Conservation (phyloP, 2,329 filamentous ascomycete genomes). For the Fusarium pseudograminearum region DNA sequence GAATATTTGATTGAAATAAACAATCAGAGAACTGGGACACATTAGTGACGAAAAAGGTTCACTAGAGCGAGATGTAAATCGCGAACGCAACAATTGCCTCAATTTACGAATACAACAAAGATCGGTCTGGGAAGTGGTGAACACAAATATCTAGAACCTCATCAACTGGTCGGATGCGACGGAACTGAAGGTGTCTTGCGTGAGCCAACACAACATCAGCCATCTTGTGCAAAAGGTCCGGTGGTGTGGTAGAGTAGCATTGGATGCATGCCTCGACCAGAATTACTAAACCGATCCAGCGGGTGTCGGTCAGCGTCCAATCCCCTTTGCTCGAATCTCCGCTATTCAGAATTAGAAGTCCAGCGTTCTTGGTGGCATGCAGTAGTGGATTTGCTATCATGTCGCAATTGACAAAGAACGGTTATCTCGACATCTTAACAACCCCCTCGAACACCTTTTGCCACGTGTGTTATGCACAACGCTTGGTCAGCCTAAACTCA, state of each 20-base stretch:
- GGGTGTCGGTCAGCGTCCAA: neutral
- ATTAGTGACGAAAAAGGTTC: fast-evolving
- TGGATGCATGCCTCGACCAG: neutral
- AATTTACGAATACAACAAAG: neutral
- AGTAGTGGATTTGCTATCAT: neutral
- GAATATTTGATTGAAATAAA: neutral
- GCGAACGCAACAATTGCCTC: neutral
- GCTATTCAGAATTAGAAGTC: neutral
- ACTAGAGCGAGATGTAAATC: neutral
- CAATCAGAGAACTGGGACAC: fast-evolving
- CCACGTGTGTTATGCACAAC: constrained; percentile 26
- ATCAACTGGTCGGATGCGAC: constrained; percentile 6
- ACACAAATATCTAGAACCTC: neutral
- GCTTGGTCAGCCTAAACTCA: constrained; percentile 27
- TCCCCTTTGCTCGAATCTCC: neutral
- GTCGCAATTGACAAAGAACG: neutral
- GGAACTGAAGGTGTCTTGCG: neutral
- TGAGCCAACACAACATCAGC: neutral
- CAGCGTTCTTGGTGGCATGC: neutral
- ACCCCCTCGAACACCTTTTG: constrained; percentile 15
- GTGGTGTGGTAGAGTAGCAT: neutral
- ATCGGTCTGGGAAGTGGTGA: neutral
- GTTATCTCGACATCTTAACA: neutral
- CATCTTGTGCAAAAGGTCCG: neutral
- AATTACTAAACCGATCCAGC: no score